A percentile compares a stretch with the other conserved stretches of the same genome.
Evolutionary conservation across 768 basidiomycete species (phyloP).

Genomic region (Psilocybe cubensis): DNA sequence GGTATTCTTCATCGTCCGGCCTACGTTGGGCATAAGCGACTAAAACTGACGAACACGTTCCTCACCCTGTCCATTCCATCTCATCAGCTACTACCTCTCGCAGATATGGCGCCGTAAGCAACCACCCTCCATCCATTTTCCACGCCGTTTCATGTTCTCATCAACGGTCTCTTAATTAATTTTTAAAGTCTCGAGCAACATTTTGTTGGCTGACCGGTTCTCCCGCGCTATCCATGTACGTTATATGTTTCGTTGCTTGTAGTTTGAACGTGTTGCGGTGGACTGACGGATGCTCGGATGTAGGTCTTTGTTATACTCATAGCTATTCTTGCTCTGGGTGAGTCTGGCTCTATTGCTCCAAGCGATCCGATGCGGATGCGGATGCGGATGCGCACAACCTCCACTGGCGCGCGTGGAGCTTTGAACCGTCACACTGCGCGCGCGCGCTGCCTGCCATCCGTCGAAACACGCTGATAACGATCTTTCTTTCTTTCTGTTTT

Average conservation of each 20-base stretch:
- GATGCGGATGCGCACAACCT: no score
- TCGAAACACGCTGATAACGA: background rate
- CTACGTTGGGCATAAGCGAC: background rate
- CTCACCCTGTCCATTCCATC: background rate
- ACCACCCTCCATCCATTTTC: no score
- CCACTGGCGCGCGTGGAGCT: no score
- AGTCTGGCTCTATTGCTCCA: slow-evolving; percentile 3
- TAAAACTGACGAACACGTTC: background rate
- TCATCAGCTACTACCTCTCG: slow-evolving; percentile 29
- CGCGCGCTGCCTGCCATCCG: background rate
- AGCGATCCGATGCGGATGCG: background rate
- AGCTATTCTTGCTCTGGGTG: slow-evolving; percentile 25
- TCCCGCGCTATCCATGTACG: slow-evolving; percentile 16
- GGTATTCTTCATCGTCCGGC: background rate
- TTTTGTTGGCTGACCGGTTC: slow-evolving; percentile 3
- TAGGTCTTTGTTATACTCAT: slow-evolving; percentile 26
- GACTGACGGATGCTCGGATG: background rate
- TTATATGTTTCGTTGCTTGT: background rate
- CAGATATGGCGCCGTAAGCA: slow-evolving; percentile 35
- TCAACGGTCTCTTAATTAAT: background rate
- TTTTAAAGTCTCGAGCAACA: slow-evolving; percentile 5
- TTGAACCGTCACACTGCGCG: no score
- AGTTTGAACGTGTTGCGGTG: background rate
- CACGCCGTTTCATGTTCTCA: no score
- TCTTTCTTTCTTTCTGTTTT: no score